phyloP scores from a whole-genome alignment of 805 yeast species.

The Wickerhamiella azymoides region DNA sequence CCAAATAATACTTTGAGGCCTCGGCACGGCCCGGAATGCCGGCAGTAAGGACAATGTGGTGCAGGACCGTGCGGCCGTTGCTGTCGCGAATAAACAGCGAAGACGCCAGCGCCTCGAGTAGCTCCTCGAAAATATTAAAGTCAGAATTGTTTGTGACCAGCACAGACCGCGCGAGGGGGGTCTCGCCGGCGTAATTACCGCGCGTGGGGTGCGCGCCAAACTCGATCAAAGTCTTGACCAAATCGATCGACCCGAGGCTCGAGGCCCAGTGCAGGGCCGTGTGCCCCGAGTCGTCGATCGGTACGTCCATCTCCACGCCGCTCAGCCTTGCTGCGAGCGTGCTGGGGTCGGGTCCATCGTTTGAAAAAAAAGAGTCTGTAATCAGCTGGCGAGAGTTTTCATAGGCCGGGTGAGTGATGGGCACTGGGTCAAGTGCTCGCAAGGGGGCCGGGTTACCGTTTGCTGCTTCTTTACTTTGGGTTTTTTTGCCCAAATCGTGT shows the following conservation, averaged over 20 bases:
- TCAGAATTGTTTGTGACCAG: constrained; percentile 75
- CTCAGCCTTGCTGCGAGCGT: constrained; percentile 8
- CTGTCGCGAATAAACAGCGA: constrained; percentile 51
- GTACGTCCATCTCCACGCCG: constrained; percentile 46
- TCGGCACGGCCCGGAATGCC: constrained; percentile 62
- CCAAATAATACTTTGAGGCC: constrained; percentile 61
- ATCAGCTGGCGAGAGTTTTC: constrained; percentile 11
- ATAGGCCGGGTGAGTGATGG: constrained; percentile 7
- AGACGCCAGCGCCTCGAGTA: constrained; percentile 65
- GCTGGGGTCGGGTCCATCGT: constrained; percentile 11
- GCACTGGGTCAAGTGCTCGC: constrained; percentile 11
- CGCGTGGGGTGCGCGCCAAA: constrained; percentile 55
- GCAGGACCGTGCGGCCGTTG: constrained; percentile 67
- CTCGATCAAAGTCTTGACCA: constrained; percentile 55
- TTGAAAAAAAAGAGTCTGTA: constrained; percentile 19
- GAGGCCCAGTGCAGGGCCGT: constrained; percentile 95
- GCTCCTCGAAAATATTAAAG: constrained; percentile 52
- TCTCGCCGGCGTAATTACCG: constrained; percentile 74
- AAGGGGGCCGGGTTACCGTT: constrained; percentile 4
- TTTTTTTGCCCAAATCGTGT: constrained; percentile 31
- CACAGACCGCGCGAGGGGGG: constrained; percentile 73
- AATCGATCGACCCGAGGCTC: constrained; percentile 62
- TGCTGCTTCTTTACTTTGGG: constrained; percentile 4
- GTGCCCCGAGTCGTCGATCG: constrained; percentile 88
- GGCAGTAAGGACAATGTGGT: constrained; percentile 71